These are phyloP conservation scores for Emergomyces orientalis DNA, from an alignment of 2,329 filamentous ascomycete species.

Conservation along the genomic window DNA sequence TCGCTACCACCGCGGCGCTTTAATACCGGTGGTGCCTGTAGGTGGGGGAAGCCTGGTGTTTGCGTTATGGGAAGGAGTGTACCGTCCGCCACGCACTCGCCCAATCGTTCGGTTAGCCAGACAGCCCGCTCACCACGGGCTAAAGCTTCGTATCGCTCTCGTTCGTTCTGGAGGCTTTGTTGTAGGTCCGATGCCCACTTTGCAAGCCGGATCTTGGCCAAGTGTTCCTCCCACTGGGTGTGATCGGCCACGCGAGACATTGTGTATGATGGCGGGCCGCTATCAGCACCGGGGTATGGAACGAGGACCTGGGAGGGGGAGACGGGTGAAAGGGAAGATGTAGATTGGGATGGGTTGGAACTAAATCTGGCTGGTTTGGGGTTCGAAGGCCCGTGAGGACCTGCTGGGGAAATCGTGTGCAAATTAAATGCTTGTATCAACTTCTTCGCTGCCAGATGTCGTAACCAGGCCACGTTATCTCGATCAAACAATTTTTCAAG, in stretches of 20 bases:
- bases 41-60: slow-evolving; percentile 23
- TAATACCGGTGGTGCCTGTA: slow-evolving; percentile 16
- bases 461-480: slow-evolving; percentile 69
- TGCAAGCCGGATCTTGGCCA: slow-evolving; percentile 61
- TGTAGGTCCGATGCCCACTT: slow-evolving; percentile 79
- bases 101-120: slow-evolving; percentile 59
- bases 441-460: slow-evolving; percentile 75
- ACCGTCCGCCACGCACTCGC: slow-evolving; percentile 59
- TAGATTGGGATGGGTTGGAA: slow-evolving; percentile 19
- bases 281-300: slow-evolving; percentile 19
- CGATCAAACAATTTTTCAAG: slow-evolving; percentile 67
- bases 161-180: slow-evolving; percentile 62
- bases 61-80: slow-evolving; percentile 47
- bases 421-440: slow-evolving; percentile 59
- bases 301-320: slow-evolving; percentile 24
- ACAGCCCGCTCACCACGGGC: slow-evolving; percentile 54
- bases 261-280: slow-evolving; percentile 42
- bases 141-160: slow-evolving; percentile 57
- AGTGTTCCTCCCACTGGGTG: slow-evolving; percentile 50
- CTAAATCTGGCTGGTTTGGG: slow-evolving; percentile 11
- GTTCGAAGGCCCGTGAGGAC: slow-evolving; percentile 17
- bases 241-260: slow-evolving; percentile 53
- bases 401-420: slow-evolving; percentile 8
- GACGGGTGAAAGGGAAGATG: slow-evolving; percentile 16
- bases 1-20: not conserved